Evolutionary conservation across 2,329 filamentous ascomycete species (phyloP), one percentile per base, ranked within the genome.

Genomic region (Fusarium domesticum): DNA sequence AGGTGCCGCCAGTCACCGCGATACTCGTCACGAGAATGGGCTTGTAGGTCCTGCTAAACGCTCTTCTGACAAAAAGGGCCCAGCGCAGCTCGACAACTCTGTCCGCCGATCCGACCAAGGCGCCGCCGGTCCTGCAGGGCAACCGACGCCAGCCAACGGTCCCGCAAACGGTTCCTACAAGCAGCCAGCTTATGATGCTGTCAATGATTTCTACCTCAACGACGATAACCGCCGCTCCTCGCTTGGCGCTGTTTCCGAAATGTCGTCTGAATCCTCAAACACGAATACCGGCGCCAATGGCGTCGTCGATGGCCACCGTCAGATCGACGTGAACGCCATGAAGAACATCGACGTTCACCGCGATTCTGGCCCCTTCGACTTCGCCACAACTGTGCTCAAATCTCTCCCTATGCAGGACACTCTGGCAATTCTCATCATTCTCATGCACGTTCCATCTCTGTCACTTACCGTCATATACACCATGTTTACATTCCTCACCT

Each of bases 401-500:
- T 89, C 90, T 40, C 92, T 91, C 61, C 92, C 92, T 42, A 83
- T 96, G 63, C 87, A 89, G 71, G 92, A 97, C 71, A 96, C 92
- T 49, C 89, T 96, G 70, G 90, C 92, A 64, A 96, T 97, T 62
- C 83, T 97, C 66, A 96, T 96, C 70, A 87, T 96, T 60, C 81
- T 97, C 56, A 87, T 96, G 69, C 91, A 95, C 65, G 82, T 96
- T 8, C 91, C 92, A 20, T 89, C 91, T 17, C 84, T 92, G 60
- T 84, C 92, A 46, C 78, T 96, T 60, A 92, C 90, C 53, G 77
- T 89, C 66, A 89, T 96, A 61, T 95, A 96, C 69, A 85, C 90
- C 64, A 80, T 96, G 56, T 97, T 96, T 70, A 90, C 92, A 56
- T 85, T 90, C 54, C 79, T 96, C 64, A 96, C 91, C 37, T 95